phyloP scores from a whole-genome alignment of 106 monocot genomes.

The Dendrobium catenatum region DNA sequence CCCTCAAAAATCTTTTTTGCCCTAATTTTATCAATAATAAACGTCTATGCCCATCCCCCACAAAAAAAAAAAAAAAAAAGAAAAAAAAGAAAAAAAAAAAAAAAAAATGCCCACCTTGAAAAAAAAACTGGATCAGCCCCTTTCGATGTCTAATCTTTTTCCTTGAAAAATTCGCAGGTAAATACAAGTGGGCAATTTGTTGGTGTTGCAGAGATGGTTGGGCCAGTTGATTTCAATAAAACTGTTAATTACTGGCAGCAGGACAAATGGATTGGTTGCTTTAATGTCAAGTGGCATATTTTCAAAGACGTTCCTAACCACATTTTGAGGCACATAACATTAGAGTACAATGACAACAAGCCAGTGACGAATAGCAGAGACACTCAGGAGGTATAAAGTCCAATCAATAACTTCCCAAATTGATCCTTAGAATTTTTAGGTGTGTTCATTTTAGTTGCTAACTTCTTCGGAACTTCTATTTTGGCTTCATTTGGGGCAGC shows the following conservation, averaged over 20 bases:
- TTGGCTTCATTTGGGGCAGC: no score
- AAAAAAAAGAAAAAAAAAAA: no score
- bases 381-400: slow-evolving; percentile 66
- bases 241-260: slow-evolving; percentile 93
- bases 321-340: slow-evolving; percentile 57
- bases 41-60: no score
- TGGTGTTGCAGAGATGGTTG: slow-evolving; percentile 91
- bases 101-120: no score
- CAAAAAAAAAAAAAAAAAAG: no score
- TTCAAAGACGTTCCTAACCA: slow-evolving; percentile 90
- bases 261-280: slow-evolving; percentile 89
- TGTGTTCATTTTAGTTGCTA: no score
- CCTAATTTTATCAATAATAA: no score
- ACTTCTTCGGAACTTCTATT: no score
- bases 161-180: slow-evolving; percentile 36
- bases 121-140: no score
- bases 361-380: slow-evolving; percentile 95
- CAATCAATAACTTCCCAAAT: no score
- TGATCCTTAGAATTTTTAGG: no score
- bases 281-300: slow-evolving; percentile 92
- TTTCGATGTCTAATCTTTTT: background rate
- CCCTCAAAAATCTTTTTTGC: no score
- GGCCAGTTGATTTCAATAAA: slow-evolving; percentile 85
- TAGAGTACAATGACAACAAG: slow-evolving; percentile 95
- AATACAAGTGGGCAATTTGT: slow-evolving; percentile 91